phyloP scores from a whole-genome alignment of 2,329 filamentous ascomycete genomes.

The Aspergillus sp. region DNA sequence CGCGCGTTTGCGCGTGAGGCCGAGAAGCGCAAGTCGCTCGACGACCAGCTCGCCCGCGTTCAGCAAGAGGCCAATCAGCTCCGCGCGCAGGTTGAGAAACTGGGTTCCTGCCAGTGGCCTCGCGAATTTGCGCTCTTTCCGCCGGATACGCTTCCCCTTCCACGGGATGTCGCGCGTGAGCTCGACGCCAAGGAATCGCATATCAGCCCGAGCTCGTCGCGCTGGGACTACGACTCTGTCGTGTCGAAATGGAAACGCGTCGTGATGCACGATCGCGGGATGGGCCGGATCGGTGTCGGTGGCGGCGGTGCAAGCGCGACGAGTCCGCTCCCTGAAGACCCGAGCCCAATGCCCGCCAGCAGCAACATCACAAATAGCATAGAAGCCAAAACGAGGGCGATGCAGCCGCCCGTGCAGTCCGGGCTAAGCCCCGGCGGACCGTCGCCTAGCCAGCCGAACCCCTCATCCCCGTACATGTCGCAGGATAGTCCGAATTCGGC shows the following conservation, averaged over 20 bases:
- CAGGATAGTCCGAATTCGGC: conserved; percentile 29
- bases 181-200: conserved; percentile 41
- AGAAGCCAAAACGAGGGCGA: conserved; percentile 10
- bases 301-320: conserved; percentile 16
- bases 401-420: conserved; percentile 21
- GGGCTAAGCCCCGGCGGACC: conserved; percentile 35
- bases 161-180: conserved; percentile 44
- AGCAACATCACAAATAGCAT: neutral
- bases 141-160: conserved; percentile 48
- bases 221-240: conserved; percentile 55
- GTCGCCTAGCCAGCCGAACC: conserved; percentile 32
- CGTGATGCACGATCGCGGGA: conserved; percentile 50
- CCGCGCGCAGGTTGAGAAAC: conserved; percentile 51
- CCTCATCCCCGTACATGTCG: conserved; percentile 35
- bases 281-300: conserved; percentile 44
- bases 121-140: conserved; percentile 54
- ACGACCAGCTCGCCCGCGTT: conserved; percentile 48
- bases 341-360: neutral
- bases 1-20: conserved; percentile 52
- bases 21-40: conserved; percentile 49
- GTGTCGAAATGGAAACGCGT: conserved; percentile 55
- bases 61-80: conserved; percentile 55
- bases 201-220: conserved; percentile 38
- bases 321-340: conserved; percentile 27
- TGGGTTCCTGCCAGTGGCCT: conserved; percentile 54